phyloP scores from a whole-genome alignment of 1,139 yeast species.

The Lodderomyces orthopsilosis region DNA sequence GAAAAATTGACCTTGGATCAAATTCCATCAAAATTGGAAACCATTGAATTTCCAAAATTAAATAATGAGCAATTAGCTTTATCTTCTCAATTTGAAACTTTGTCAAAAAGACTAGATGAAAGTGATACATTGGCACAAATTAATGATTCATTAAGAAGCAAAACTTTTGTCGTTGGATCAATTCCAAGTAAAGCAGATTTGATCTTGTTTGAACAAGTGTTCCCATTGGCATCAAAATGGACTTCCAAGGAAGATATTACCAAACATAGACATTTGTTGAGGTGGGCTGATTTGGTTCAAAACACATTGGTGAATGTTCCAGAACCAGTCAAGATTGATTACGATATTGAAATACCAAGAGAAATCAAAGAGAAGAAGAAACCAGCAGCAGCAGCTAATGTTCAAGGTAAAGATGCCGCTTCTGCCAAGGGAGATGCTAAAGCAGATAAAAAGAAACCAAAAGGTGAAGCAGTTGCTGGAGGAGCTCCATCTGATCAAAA shows the following conservation, averaged over 20 bases:
- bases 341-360: conserved; percentile 60
- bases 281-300: conserved; percentile 91
- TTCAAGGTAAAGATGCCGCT: conserved; percentile 17
- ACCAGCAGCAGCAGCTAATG: conserved; percentile 22
- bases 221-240: conserved; percentile 60
- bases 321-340: conserved; percentile 52
- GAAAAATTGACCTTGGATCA: conserved; percentile 33
- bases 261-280: conserved; percentile 70
- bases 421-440: conserved; percentile 35
- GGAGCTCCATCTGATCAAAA: conserved; percentile 14
- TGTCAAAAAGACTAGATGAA: conserved; percentile 55
- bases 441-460: conserved; percentile 54
- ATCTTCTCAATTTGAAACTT: conserved; percentile 75
- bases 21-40: conserved; percentile 19
- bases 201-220: conserved; percentile 60
- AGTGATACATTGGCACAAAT: conserved; percentile 58
- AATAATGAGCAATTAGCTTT: conserved; percentile 62
- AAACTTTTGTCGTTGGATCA: conserved; percentile 69
- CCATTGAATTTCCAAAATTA: conserved; percentile 35
- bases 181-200: conserved; percentile 67
- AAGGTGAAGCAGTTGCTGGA: conserved; percentile 29
- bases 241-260: conserved; percentile 52
- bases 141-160: conserved; percentile 65
- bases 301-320: conserved; percentile 57
- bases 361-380: conserved; percentile 51